Percentiles rank a stretch among this genome's conserved stretches.
Conservation (phyloP, 139 green algal genomes). For the Coelastrella sp. region DNA sequence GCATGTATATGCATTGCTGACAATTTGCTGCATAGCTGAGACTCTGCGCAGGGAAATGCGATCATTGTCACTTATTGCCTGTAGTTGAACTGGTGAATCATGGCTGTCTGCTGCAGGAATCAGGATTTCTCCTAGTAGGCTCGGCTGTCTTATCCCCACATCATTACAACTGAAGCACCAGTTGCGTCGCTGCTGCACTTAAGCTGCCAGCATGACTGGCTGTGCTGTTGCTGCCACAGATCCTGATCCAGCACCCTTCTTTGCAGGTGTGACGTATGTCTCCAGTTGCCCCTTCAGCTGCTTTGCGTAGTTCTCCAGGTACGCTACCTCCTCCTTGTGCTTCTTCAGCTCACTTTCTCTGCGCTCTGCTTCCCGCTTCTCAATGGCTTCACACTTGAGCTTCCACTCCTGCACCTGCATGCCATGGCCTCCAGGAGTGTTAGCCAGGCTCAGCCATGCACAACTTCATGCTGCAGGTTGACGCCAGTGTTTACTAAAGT, state of each 20-base stretch:
- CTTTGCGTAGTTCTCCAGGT: slow-evolving; percentile 83
- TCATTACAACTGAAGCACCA: no score
- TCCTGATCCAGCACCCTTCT: slow-evolving; percentile 58
- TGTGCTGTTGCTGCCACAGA: slow-evolving; percentile 4
- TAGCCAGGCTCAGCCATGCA: background rate
- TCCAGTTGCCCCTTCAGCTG: slow-evolving; percentile 90
- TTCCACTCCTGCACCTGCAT: slow-evolving; percentile 82
- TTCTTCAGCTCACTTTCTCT: slow-evolving; percentile 86
- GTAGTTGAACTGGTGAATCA: no score
- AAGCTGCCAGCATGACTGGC: slow-evolving; percentile 22
- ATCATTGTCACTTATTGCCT: no score
- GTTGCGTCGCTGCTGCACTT: no score
- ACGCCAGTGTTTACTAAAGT: no score
- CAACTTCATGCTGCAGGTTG: no score
- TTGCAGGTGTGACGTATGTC: slow-evolving; percentile 69
- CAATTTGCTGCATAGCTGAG: no score
- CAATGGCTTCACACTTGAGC: slow-evolving; percentile 86
- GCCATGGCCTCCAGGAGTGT: slow-evolving; percentile 2
- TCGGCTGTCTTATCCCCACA: no score
- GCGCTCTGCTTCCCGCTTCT: slow-evolving; percentile 87
- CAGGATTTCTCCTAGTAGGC: no score
- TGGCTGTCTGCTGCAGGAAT: no score
- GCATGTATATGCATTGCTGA: no score
- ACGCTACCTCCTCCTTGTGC: slow-evolving; percentile 88
- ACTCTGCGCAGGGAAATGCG: no score